phyloP scores from a whole-genome alignment of 2,329 filamentous ascomycete genomes.

The Metarhizium humberi region DNA sequence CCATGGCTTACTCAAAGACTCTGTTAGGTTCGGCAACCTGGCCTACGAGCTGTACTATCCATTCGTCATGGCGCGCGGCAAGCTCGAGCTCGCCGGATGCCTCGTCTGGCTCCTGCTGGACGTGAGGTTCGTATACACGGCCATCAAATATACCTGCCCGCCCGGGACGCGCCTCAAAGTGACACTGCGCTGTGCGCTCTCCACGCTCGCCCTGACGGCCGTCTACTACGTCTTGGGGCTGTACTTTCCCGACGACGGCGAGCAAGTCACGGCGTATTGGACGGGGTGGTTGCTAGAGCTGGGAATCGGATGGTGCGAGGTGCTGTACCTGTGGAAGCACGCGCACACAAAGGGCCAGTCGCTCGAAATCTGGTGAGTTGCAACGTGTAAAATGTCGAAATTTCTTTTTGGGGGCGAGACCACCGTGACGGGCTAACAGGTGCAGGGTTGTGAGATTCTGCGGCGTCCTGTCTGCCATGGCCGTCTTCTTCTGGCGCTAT shows the following conservation, averaged over 20 bases:
- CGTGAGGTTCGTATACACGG: constrained; percentile 1
- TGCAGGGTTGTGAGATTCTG: neutral
- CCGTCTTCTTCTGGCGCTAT: constrained; percentile 5
- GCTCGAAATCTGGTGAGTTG: constrained; percentile 4
- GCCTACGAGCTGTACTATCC: constrained; percentile 5
- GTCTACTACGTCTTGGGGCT: neutral
- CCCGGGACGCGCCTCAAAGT: neutral
- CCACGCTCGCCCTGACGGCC: neutral
- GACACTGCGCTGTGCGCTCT: neutral
- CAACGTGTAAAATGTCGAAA: no score
- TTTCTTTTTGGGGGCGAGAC: no score
- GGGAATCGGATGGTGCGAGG: constrained; percentile 1
- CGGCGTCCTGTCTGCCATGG: constrained; percentile 1
- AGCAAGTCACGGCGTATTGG: constrained; percentile 6
- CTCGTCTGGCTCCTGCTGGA: constrained; percentile 5
- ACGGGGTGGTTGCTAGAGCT: constrained; percentile 4
- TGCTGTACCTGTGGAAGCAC: neutral
- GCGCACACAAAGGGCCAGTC: constrained; percentile 2
- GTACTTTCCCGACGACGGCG: constrained; percentile 3
- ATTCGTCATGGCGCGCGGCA: neutral
- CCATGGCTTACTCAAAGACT: neutral
- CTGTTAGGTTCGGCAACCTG: constrained; percentile 4
- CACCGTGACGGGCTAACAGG: no score
- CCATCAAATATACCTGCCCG: constrained; percentile 1
- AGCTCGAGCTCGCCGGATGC: neutral